Conservation (phyloP, 257 asterid genomes). For the Mentha longifolia region DNA sequence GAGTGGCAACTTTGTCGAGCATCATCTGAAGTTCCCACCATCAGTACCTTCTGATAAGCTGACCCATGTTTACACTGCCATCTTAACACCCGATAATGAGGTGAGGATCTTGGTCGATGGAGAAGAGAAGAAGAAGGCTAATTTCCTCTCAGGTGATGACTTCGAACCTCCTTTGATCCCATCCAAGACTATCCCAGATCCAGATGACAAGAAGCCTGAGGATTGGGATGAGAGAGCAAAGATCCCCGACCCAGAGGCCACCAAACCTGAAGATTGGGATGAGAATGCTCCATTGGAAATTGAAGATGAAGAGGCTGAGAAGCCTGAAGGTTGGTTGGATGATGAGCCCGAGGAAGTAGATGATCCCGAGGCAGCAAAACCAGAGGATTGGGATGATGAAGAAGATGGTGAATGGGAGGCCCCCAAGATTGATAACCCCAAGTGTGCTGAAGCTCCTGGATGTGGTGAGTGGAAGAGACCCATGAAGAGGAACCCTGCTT, state of each 20-base stretch:
- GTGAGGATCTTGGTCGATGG: conserved; percentile 84
- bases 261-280: conserved; percentile 97
- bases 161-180: conserved; percentile 93
- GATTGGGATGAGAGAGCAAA: conserved; percentile 97
- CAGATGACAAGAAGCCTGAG: conserved; percentile 94
- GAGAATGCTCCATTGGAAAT: conserved; percentile 94
- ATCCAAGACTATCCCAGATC: conserved; percentile 89
- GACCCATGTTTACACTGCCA: conserved; percentile 94
- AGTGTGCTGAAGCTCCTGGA: conserved; percentile 84
- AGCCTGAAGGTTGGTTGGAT: conserved; percentile 98
- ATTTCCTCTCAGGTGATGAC: conserved; percentile 75
- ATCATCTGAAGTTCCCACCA: conserved; percentile 94
- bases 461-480: conserved; percentile 98
- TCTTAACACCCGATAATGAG: conserved; percentile 76
- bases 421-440: conserved; percentile 83
- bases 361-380: conserved; percentile 91
- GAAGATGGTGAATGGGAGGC: conserved; percentile 99
- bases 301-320: conserved; percentile 82
- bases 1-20: conserved; percentile 77
- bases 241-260: conserved; percentile 93
- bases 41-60: conserved; percentile 89
- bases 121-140: conserved; percentile 90
- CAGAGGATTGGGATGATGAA: conserved; percentile 98
- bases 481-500: conserved; percentile 80
- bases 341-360: conserved; percentile 97